Evolutionary conservation across 768 basidiomycete species (phyloP), one percentile per base, ranked within the genome.

Genomic region (Calocera cornea): DNA sequence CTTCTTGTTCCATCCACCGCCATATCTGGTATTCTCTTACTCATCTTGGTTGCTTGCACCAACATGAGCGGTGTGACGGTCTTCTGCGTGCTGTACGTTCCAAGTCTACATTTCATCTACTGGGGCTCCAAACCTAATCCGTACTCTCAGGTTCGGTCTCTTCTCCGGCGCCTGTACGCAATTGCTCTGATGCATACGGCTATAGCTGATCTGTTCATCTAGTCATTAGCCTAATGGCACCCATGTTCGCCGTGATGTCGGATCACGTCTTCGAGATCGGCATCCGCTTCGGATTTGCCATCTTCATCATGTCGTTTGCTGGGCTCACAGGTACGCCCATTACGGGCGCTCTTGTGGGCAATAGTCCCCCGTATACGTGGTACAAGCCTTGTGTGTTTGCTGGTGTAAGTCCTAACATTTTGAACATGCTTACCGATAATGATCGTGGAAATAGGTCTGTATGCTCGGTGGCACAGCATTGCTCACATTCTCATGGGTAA

Each of bases 181-280:
- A 19, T 17, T 29, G 7, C 31, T 2, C 54, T 33, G 54, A 7
- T 60, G 11, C 31, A 10, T 31, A 8, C 11, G 11, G 19, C 5
- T 8, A 17, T 60, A 3, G 31, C 54, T 60, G 5, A 60, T 27
- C 8, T 10, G 49, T 36, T 31, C n/a, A 3, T 2, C 27, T 49
- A 41, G 24, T 72, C 49, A 17, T 73, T 49, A 71, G 72, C 33
- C 68, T 71, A 17, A 34, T 19, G 1, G 69, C 69, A 19, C 70
- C 70, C 69, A 66, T 66, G 38, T 70, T 68, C 33, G 65, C 71
- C 24, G 66, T 41, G 12, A 71, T 65, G 44, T 63, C 67, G 14
- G 54, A 60, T 19, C 54, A 60, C 19, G 54, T 60, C 24, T 60
- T 60, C 22, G 54, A 60, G 27, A 60, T 60, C 19, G 54, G 65